Evolutionary conservation across 345 rosid genomes (phyloP).

Genomic region (Linum lewisii): DNA sequence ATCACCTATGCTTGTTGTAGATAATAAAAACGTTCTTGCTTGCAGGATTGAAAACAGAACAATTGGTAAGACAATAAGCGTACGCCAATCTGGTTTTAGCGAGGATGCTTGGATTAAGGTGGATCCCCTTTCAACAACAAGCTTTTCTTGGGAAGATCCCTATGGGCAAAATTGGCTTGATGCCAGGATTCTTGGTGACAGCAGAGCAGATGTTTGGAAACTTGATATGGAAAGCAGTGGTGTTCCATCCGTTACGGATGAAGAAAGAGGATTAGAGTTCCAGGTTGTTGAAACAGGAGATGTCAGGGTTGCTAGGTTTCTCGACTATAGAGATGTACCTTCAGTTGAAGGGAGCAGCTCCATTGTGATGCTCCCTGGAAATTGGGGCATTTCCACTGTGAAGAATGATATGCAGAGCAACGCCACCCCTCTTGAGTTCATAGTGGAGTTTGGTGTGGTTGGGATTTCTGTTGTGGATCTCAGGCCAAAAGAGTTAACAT

Average conservation of each 20-base stretch:
- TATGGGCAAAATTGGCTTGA: conserved; percentile 79
- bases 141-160: conserved; percentile 92
- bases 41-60: conserved; percentile 89
- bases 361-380: conserved; percentile 29
- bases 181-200: conserved; percentile 42
- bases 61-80: conserved; percentile 38
- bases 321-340: conserved; percentile 29
- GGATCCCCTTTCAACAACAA: conserved; percentile 60
- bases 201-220: conserved; percentile 32
- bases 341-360: conserved; percentile 33
- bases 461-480: conserved; percentile 88
- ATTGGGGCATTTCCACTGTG: conserved; percentile 33
- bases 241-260: conserved; percentile 30
- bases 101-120: conserved; percentile 67
- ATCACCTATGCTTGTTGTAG: conserved; percentile 6
- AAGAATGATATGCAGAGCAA: conserved; percentile 28
- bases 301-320: conserved; percentile 62
- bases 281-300: conserved; percentile 59
- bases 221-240: conserved; percentile 58
- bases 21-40: conserved; percentile 1
- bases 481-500: conserved; percentile 73
- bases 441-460: conserved; percentile 78
- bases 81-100: conserved; percentile 84
- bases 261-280: conserved; percentile 45
- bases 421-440: conserved; percentile 54